Conservation (phyloP, 495 filamentous ascomycete species). For the Xylaria sp. region DNA sequence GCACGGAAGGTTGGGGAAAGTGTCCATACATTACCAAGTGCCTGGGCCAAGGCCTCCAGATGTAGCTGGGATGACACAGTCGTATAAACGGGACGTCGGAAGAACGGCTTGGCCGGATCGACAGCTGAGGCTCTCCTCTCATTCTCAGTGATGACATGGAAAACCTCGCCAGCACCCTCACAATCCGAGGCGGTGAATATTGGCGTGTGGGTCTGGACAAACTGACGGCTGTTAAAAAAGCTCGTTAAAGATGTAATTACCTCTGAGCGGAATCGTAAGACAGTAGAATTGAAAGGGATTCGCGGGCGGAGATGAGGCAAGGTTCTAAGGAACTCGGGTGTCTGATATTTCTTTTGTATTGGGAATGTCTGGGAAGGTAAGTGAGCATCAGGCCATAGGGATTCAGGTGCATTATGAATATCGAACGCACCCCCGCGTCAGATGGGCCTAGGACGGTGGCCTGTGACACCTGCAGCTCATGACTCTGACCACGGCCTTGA, state of each 20-base stretch:
- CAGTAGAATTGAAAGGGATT: conserved; percentile 77
- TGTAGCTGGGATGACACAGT: conserved; percentile 96
- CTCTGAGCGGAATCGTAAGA: conserved; percentile 86
- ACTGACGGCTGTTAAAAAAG: conserved; percentile 73
- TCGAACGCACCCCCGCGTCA: conserved; percentile 73
- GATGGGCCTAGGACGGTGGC: conserved; percentile 76
- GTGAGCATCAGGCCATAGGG: conserved; percentile 28
- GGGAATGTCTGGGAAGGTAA: conserved; percentile 72
- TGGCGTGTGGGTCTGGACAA: conserved; percentile 88
- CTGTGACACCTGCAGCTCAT: conserved; percentile 77
- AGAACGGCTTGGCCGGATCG: conserved; percentile 62
- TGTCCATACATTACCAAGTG: conserved; percentile 91
- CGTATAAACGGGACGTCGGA: conserved; percentile 89
- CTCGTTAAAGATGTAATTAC: conserved; percentile 72
- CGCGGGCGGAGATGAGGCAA: conserved; percentile 89
- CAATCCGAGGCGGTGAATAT: conserved; percentile 97
- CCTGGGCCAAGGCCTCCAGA: conserved; percentile 88
- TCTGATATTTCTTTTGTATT: conserved; percentile 94
- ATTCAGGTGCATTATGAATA: conserved; percentile 1
- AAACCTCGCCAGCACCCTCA: conserved; percentile 97
- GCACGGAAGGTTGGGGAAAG: conserved; percentile 93
- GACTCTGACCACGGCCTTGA: conserved; percentile 71
- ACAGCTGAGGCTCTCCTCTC: conserved; percentile 33
- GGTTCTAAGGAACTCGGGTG: conserved; percentile 83
- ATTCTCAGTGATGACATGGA: conserved; percentile 64